Evolutionary conservation across 2,329 filamentous ascomycete species (phyloP).

Genomic region (Ciborinia camelliae): DNA sequence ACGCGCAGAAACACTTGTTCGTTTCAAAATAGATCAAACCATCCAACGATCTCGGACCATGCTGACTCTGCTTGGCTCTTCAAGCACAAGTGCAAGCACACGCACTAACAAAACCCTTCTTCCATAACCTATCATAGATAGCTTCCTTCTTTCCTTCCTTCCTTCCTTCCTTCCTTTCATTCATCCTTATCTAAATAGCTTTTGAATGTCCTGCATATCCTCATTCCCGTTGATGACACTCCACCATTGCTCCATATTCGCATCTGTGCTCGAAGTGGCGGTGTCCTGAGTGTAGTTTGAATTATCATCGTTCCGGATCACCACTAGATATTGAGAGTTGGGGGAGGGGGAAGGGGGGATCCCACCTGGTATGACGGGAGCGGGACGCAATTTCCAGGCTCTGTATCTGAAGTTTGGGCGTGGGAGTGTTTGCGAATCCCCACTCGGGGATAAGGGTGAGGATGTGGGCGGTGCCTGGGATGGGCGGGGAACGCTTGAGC

Average conservation of each 20-base stretch:
- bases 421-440: background rate
- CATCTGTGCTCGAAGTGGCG: background rate
- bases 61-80: background rate
- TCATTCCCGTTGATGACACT: background rate
- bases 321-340: background rate
- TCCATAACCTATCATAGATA: background rate
- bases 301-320: background rate
- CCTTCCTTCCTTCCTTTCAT: background rate
- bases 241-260: background rate
- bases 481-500: background rate
- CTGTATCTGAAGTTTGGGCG: background rate
- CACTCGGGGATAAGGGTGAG: too few relatives aligned
- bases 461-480: background rate
- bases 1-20: background rate
- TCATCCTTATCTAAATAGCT: background rate
- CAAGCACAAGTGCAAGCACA: background rate
- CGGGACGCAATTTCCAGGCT: background rate
- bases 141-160: background rate
- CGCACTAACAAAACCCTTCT: background rate
- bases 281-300: background rate
- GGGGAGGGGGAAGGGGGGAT: background rate
- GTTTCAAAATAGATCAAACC: background rate
- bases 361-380: background rate
- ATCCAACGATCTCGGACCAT: background rate
- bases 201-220: background rate